Evolutionary conservation across 305 asterid species (phyloP).

Genomic region (Solanum hybrid): DNA sequence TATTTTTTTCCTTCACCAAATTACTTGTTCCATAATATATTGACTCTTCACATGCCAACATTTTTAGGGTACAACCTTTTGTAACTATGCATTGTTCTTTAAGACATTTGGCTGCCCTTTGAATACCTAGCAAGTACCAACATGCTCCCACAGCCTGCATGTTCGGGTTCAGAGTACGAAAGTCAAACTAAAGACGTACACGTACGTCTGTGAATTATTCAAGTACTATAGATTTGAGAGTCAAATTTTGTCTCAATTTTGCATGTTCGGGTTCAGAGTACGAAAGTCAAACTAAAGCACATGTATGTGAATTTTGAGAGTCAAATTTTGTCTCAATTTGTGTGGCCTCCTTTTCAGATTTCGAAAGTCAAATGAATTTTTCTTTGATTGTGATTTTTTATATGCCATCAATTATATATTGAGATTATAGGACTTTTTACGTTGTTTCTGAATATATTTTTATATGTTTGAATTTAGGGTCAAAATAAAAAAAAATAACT

Average conservation of each 20-base stretch:
- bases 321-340: neutral
- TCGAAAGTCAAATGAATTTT: neutral
- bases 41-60: constrained; percentile 5
- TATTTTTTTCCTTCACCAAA: neutral
- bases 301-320: neutral
- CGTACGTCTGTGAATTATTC: neutral
- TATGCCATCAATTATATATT: neutral
- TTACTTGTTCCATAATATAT: neutral
- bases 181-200: neutral
- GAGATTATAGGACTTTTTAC: neutral
- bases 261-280: neutral
- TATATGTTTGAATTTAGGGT: neutral
- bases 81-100: neutral
- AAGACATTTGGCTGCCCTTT: constrained; percentile 14
- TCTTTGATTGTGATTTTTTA: neutral
- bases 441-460: neutral
- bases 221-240: neutral
- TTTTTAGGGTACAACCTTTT: neutral
- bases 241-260: neutral
- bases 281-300: neutral
- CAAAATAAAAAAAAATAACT: neutral
- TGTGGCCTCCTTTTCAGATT: neutral
- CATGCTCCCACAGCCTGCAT: constrained; percentile 19
- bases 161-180: neutral
- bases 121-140: constrained; percentile 21